Evolutionary conservation across 1,139 yeast species (phyloP).

Genomic region (Suhomyces maxii): DNA sequence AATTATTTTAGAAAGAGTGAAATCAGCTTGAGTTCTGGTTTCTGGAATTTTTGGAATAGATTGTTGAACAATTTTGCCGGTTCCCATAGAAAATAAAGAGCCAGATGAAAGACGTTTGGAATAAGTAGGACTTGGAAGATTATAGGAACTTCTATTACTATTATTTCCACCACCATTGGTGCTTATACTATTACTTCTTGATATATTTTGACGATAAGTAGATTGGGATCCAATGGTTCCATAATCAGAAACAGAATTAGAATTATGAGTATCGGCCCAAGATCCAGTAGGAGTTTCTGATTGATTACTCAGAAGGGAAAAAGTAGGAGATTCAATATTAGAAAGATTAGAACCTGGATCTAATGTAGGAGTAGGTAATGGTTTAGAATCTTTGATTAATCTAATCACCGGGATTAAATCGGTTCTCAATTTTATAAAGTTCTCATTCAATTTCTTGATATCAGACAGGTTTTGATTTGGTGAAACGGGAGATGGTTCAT

Average conservation of each 20-base stretch:
- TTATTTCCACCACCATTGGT: slow-evolving; percentile 6
- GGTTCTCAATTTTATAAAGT: slow-evolving; percentile 49
- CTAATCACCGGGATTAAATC: slow-evolving; percentile 56
- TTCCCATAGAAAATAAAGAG: slow-evolving; percentile 41
- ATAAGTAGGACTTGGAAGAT: slow-evolving; percentile 40
- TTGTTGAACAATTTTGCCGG: slow-evolving; percentile 41
- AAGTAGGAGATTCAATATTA: slow-evolving; percentile 36
- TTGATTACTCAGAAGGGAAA: slow-evolving; percentile 23
- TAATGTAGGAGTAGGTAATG: slow-evolving; percentile 56
- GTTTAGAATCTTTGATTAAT: slow-evolving; percentile 53
- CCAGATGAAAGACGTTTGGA: slow-evolving; percentile 43
- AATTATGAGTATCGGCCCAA: slow-evolving; percentile 9
- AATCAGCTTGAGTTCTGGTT: slow-evolving; percentile 15
- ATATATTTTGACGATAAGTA: slow-evolving; percentile 6
- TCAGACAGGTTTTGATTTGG: slow-evolving; percentile 29
- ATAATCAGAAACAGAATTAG: slow-evolving; percentile 9
- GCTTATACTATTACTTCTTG: slow-evolving; percentile 20
- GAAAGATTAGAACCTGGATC: slow-evolving; percentile 33
- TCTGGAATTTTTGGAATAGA: slow-evolving; percentile 24
- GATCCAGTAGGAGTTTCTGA: slow-evolving; percentile 10
- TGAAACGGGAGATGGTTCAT: slow-evolving; percentile 22
- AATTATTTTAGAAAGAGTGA: slow-evolving; percentile 12
- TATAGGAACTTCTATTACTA: slow-evolving; percentile 16
- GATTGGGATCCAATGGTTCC: slow-evolving; percentile 1
- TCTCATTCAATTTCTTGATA: slow-evolving; percentile 44